phyloP scores from a whole-genome alignment of 495 filamentous ascomycete species.

The Trypethelium eluteriae region DNA sequence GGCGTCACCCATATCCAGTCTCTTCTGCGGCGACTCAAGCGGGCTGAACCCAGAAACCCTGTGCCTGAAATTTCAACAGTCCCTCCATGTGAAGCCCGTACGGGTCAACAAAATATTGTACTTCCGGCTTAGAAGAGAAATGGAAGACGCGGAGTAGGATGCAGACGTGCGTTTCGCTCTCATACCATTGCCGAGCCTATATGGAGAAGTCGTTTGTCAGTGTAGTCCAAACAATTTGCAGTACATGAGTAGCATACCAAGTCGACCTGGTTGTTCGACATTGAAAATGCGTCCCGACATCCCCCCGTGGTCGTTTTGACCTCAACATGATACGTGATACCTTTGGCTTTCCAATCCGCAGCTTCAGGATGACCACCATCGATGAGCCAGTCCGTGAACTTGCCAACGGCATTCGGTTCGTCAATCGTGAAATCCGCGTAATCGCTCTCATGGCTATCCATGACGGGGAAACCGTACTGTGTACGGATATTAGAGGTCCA shows the following conservation, averaged over 20 bases:
- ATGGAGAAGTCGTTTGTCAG: too few relatives aligned
- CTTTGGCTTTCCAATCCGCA: background rate
- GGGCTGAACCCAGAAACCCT: too few relatives aligned
- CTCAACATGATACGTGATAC: slow-evolving; percentile 17
- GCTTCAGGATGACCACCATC: background rate
- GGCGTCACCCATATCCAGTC: too few relatives aligned
- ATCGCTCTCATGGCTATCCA: slow-evolving; percentile 6
- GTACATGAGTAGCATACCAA: background rate
- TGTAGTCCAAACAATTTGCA: too few relatives aligned
- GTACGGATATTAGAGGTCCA: slow-evolving; percentile 18
- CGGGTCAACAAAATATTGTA: too few relatives aligned
- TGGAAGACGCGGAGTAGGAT: too few relatives aligned
- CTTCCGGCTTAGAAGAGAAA: too few relatives aligned
- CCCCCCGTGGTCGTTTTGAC: slow-evolving; percentile 18
- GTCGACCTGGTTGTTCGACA: slow-evolving; percentile 16
- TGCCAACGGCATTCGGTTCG: background rate
- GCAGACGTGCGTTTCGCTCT: too few relatives aligned
- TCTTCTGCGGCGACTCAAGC: too few relatives aligned
- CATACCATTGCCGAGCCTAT: too few relatives aligned
- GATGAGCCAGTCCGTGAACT: slow-evolving; percentile 15
- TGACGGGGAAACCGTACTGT: background rate
- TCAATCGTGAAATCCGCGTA: slow-evolving; percentile 17
- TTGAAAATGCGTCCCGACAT: slow-evolving; percentile 14
- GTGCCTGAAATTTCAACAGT: too few relatives aligned
- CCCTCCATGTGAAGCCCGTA: too few relatives aligned